Evolutionary conservation across 78 protist species (phyloP).

Genomic region (Fonticula alba): DNA sequence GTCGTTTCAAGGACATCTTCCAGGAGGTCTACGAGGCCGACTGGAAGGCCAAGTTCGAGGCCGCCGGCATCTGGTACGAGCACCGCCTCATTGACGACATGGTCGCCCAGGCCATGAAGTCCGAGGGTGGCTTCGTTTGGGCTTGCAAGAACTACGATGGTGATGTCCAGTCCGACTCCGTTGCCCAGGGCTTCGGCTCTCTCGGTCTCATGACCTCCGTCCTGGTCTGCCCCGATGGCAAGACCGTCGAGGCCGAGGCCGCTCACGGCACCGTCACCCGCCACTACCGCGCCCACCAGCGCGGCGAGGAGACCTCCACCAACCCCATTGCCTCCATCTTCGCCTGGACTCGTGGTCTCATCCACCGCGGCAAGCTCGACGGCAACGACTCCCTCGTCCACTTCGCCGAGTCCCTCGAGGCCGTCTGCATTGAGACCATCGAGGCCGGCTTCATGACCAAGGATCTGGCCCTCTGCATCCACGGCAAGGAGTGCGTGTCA

Average conservation of each 20-base stretch:
- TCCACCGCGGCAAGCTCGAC: constrained; percentile 72
- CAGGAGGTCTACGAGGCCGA: constrained; percentile 43
- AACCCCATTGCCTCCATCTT: constrained; percentile 77
- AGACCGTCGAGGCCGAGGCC: constrained; percentile 79
- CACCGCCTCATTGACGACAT: constrained; percentile 83
- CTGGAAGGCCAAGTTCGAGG: constrained; percentile 23
- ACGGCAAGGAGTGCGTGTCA: constrained; percentile 4
- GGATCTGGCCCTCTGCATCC: constrained; percentile 54
- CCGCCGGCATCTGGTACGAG: constrained; percentile 62
- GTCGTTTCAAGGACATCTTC: constrained; percentile 74
- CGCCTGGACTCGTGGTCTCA: constrained; percentile 83
- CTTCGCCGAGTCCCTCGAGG: constrained; percentile 28
- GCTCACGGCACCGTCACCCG: constrained; percentile 90
- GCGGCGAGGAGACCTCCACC: constrained; percentile 70
- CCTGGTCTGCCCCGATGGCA: constrained; percentile 62
- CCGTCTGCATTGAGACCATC: constrained; percentile 27
- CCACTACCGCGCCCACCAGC: constrained; percentile 66
- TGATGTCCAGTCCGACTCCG: constrained; percentile 81
- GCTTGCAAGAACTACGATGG: constrained; percentile 95
- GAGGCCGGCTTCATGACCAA: constrained; percentile 61
- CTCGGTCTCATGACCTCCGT: constrained; percentile 87
- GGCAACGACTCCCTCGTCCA: constrained; percentile 28
- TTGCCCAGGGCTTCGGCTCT: constrained; percentile 82
- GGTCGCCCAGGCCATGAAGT: constrained; percentile 58
- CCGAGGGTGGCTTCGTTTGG: constrained; percentile 80